phyloP scores from a whole-genome alignment of 2,329 filamentous ascomycete genomes.

The Fusarium miscanthi region DNA sequence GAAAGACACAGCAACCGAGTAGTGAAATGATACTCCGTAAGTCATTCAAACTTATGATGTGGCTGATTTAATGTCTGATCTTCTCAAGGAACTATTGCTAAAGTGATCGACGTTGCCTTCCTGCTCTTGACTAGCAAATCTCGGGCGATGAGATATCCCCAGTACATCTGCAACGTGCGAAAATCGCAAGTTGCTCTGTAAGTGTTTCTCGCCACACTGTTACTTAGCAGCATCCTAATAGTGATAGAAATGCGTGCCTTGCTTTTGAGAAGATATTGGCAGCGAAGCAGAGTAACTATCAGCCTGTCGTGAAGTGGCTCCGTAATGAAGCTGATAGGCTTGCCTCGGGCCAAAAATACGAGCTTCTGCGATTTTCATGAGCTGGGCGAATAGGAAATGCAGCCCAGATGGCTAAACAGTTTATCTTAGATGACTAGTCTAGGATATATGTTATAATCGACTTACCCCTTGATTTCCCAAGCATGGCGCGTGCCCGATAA shows the following conservation, averaged over 20 bases:
- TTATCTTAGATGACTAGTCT: neutral
- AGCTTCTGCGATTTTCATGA: neutral
- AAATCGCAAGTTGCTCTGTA: slow-evolving; percentile 71
- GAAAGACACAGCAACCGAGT: slow-evolving; percentile 65
- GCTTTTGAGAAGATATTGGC: slow-evolving; percentile 77
- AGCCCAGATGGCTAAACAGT: neutral
- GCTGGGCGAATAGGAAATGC: neutral
- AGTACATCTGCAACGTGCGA: slow-evolving; percentile 69
- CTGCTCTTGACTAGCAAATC: slow-evolving; percentile 69
- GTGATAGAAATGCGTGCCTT: slow-evolving; percentile 70
- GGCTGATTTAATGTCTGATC: neutral
- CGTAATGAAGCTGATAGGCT: slow-evolving; percentile 58
- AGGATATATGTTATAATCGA: neutral
- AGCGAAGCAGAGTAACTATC: slow-evolving; percentile 77
- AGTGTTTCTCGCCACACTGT: slow-evolving; percentile 47
- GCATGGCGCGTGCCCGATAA: neutral
- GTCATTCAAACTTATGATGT: slow-evolving; percentile 39
- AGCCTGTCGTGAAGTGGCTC: slow-evolving; percentile 75
- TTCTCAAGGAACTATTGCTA: slow-evolving; percentile 69
- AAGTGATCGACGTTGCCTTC: slow-evolving; percentile 72
- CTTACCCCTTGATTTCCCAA: neutral
- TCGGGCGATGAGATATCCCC: slow-evolving; percentile 57
- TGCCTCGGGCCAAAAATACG: slow-evolving; percentile 12
- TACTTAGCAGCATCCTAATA: neutral
- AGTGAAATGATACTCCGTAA: slow-evolving; percentile 71